Evolutionary conservation across 768 basidiomycete genomes (phyloP), one percentile per base, ranked within the genome.

Genomic region (Amanita muscaria): DNA sequence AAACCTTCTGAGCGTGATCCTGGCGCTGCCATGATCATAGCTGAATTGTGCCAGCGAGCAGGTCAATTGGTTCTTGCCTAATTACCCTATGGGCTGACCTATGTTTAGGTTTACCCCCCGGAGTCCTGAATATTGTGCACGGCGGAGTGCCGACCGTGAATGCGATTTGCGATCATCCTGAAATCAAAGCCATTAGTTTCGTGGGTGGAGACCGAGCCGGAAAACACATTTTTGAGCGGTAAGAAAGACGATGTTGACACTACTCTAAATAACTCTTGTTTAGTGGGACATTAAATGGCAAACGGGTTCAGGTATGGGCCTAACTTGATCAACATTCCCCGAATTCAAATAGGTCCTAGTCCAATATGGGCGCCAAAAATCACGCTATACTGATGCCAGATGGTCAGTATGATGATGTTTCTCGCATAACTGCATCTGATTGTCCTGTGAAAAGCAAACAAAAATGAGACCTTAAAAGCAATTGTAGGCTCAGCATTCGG

Each of bases 1-100:
- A 99, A 99, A 57, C 94, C 94, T 15, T 92, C 88, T 1, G 94
- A 99, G 60, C 81, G 94, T 19, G 93, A 96, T 59, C 94, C 94
- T 11, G 94, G 94, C 38, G 94, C 96, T 11, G 84, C 91, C 5
- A 92, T 96, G 85, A 94, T 99, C 44, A 91, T 99, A 49, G 91
- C 92, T 24, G 94, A 99, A 64, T 74, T 97, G 3, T 91, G 88
- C 57, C 79, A 88, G 62, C 79, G 79, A 43, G 91, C 94, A 45
- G 88, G 79, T 78, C 38, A 52, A 62, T 49, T 43, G 11, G 30
- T 5, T 40, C 12, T 21, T 47, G 16, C 10, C 29, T 14, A 37
- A 22, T 15, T 27, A 38, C 33, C 23, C 30, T 44, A 36, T 32
- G 42, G 47, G 44, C 24, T 36, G 29, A 21, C 5, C 22, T 2